Conservation (phyloP, 139 green algal genomes). For the Picochlorum sp. region DNA sequence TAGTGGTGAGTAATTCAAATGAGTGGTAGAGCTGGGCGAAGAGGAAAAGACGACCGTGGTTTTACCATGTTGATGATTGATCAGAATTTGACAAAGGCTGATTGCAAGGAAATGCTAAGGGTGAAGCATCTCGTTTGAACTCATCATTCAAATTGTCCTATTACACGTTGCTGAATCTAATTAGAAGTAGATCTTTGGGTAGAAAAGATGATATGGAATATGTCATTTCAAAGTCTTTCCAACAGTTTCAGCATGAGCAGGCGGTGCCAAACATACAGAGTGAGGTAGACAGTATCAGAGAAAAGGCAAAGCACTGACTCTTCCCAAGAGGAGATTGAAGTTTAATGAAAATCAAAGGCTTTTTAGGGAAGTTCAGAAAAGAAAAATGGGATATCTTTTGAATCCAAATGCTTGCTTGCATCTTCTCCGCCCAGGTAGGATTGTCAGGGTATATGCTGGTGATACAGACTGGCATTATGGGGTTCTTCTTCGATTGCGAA, state of each 20-base stretch:
- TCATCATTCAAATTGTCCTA: conserved; percentile 80
- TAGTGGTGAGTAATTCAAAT: conserved; percentile 97
- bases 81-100: conserved; percentile 43
- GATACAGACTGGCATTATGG: conserved; percentile 74
- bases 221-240: conserved; percentile 83
- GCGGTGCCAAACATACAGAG: conserved; percentile 30
- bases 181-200: conserved; percentile 61
- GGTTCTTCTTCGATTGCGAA: conserved; percentile 53
- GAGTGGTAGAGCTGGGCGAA: conserved; percentile 80
- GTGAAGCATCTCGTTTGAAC: conserved; percentile 53
- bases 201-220: conserved; percentile 68
- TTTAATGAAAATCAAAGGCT: not conserved
- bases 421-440: conserved; percentile 70
- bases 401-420: conserved; percentile 51
- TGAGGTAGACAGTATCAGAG: conserved; percentile 13
- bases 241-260: conserved; percentile 87
- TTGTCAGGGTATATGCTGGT: conserved; percentile 42
- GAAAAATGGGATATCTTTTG: conserved; percentile 29
- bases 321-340: conserved; percentile 9
- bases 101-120: conserved; percentile 41
- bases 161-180: conserved; percentile 91
- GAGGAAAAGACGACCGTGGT: conserved; percentile 84
- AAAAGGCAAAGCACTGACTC: conserved; percentile 13
- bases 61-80: conserved; percentile 85
- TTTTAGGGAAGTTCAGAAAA: conserved; percentile 16